A percentile compares a stretch with the other conserved stretches of the same genome.
phyloP scores from a whole-genome alignment of 371 early-diverging fungal species.

The Mortierella sp. region DNA sequence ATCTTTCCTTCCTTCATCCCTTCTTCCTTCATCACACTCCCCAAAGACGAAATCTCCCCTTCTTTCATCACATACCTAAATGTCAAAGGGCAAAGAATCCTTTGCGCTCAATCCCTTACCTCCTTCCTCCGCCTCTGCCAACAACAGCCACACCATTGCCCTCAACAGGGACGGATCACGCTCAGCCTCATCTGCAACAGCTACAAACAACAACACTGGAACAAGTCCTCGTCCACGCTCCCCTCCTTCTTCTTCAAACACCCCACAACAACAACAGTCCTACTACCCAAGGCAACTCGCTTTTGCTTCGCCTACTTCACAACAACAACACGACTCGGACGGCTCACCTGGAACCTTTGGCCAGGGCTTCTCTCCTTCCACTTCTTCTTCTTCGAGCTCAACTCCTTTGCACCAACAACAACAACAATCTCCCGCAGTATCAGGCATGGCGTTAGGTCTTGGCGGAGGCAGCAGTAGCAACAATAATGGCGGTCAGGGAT shows the following conservation, averaged over 20 bases:
- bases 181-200: slow-evolving; percentile 13
- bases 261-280: slow-evolving; percentile 8
- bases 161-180: slow-evolving; percentile 46
- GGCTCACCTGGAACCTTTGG: slow-evolving; percentile 23
- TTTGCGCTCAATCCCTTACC: slow-evolving; percentile 50
- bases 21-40: background rate
- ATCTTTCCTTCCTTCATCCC: background rate
- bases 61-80: slow-evolving; percentile 20
- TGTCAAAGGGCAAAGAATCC: slow-evolving; percentile 52
- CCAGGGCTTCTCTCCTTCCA: slow-evolving; percentile 24
- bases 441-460: slow-evolving; percentile 30
- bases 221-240: slow-evolving; percentile 47
- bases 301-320: slow-evolving; percentile 25
- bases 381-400: slow-evolving; percentile 10
- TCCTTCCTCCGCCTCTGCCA: slow-evolving; percentile 6
- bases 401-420: slow-evolving; percentile 21
- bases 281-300: slow-evolving; percentile 45
- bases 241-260: slow-evolving; percentile 7
- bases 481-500: slow-evolving; percentile 24
- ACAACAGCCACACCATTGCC: slow-evolving; percentile 33
- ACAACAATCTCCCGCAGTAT: slow-evolving; percentile 2
- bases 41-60: background rate
- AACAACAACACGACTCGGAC: slow-evolving; percentile 17
- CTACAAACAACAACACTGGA: slow-evolving; percentile 11
- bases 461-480: slow-evolving; percentile 20